Percentiles rank a stretch among this genome's conserved stretches.
These are phyloP conservation scores for Wickerhamiella brachini DNA, from an alignment of 805 yeast genomes.

Conservation along the genomic window DNA sequence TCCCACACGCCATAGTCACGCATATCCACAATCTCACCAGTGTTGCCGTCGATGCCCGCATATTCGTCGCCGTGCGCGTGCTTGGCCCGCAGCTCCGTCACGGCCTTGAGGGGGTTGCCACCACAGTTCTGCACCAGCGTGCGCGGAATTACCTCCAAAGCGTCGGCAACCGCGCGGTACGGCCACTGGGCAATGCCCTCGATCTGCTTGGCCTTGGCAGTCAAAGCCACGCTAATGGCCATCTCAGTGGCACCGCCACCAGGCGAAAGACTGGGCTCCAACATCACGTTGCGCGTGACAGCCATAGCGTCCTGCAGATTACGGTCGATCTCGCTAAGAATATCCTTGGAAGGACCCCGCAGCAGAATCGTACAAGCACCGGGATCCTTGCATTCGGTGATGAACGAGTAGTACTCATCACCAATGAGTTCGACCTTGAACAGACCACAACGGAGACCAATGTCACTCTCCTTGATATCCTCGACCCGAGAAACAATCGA, in stretches of 20 bases:
- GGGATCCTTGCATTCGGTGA: conserved; percentile 70
- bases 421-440: conserved; percentile 93
- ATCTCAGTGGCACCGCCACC: conserved; percentile 99
- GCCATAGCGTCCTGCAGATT: conserved; percentile 98
- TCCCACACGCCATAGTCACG: conserved; percentile 95
- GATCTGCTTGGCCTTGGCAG: conserved; percentile 81
- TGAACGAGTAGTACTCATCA: conserved; percentile 86
- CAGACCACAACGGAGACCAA: conserved; percentile 79
- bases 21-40: conserved; percentile 93
- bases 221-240: conserved; percentile 82
- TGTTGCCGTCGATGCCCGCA: conserved; percentile 89
- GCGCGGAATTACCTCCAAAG: conserved; percentile 96
- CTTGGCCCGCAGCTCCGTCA: conserved; percentile 87
- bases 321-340: conserved; percentile 89
- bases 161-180: conserved; percentile 96
- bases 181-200: conserved; percentile 99
- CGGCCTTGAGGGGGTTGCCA: conserved; percentile 81
- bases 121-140: conserved; percentile 96
- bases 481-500: conserved; percentile 92
- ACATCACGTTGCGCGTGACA: conserved; percentile 85
- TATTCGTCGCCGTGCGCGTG: conserved; percentile 59
- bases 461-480: conserved; percentile 79
- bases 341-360: conserved; percentile 95
- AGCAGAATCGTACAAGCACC: conserved; percentile 85
- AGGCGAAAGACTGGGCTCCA: conserved; percentile 89